phyloP scores from a whole-genome alignment of 2,329 filamentous ascomycete species.

The Nothophaeocryptopus gaeumannii region DNA sequence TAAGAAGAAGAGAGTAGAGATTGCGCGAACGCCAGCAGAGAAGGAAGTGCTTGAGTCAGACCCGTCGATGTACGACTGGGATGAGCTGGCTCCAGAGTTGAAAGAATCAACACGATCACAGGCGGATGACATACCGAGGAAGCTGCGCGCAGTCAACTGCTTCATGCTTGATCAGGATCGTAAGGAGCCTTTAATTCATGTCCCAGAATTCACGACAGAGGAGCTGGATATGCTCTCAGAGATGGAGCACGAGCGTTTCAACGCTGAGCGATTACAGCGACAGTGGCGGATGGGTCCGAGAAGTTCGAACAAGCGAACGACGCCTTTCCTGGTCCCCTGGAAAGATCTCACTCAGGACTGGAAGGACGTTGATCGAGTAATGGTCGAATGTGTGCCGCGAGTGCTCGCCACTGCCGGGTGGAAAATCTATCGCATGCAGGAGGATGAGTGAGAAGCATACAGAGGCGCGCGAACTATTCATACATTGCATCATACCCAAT shows the following conservation, averaged over 20 bases:
- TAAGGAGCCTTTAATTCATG: slow-evolving; percentile 27
- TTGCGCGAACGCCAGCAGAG: slow-evolving; percentile 29
- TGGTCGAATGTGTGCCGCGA: slow-evolving; percentile 36
- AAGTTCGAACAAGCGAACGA: slow-evolving; percentile 33
- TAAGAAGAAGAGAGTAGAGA: slow-evolving; percentile 32
- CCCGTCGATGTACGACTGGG: slow-evolving; percentile 36
- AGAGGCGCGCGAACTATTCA: neutral
- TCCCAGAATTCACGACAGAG: slow-evolving; percentile 30
- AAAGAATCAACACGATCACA: slow-evolving; percentile 36
- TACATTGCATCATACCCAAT: neutral
- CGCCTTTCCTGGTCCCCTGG: slow-evolving; percentile 37
- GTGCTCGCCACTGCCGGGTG: slow-evolving; percentile 33
- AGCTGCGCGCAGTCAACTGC: slow-evolving; percentile 35
- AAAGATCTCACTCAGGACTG: slow-evolving; percentile 35
- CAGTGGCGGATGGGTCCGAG: slow-evolving; percentile 37
- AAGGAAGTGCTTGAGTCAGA: slow-evolving; percentile 31
- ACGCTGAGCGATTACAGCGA: slow-evolving; percentile 35
- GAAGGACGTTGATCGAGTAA: slow-evolving; percentile 37
- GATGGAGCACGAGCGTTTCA: slow-evolving; percentile 39
- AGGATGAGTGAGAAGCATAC: slow-evolving; percentile 8
- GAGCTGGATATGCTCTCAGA: slow-evolving; percentile 35
- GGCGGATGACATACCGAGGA: slow-evolving; percentile 37
- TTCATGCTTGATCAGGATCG: slow-evolving; percentile 37
- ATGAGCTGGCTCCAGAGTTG: slow-evolving; percentile 33
- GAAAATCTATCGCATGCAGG: slow-evolving; percentile 35